phyloP scores from a whole-genome alignment of 495 filamentous ascomycete genomes.

The Choiromyces venosus region DNA sequence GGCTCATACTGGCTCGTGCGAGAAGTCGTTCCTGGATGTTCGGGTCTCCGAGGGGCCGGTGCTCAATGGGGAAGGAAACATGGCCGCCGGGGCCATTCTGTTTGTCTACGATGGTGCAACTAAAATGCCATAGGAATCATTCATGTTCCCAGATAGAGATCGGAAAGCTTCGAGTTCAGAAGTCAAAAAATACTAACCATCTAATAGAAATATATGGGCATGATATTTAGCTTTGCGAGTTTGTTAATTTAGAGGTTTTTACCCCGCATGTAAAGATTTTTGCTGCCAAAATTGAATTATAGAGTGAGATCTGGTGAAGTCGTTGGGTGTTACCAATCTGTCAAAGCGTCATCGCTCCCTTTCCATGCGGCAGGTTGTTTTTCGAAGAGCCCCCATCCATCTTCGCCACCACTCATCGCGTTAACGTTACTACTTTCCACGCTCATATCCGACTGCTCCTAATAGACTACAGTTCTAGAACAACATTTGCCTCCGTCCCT shows the following conservation, averaged over 20 bases:
- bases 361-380: not conserved
- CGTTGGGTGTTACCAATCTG: constrained; percentile 18
- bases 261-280: not conserved
- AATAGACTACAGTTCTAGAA: not conserved
- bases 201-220: not conserved
- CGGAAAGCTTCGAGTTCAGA: not conserved
- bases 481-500: not conserved
- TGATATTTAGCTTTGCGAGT: not conserved
- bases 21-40: not conserved
- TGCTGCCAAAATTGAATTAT: not conserved
- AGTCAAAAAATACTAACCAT: not conserved
- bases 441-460: constrained; percentile 2
- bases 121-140: not conserved
- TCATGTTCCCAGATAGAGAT: not conserved
- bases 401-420: not conserved
- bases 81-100: not conserved
- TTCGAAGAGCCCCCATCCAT: constrained; percentile 1
- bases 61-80: not conserved
- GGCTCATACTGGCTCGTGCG: not conserved
- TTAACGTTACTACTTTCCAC: not conserved
- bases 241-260: not conserved
- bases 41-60: not conserved
- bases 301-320: constrained; percentile 21
- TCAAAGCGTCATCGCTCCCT: constrained; percentile 19
- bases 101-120: not conserved